A percentile compares a stretch with the other conserved stretches of the same genome.
Conservation (phyloP, 2,329 filamentous ascomycete genomes). For the Fusarium siculi region DNA sequence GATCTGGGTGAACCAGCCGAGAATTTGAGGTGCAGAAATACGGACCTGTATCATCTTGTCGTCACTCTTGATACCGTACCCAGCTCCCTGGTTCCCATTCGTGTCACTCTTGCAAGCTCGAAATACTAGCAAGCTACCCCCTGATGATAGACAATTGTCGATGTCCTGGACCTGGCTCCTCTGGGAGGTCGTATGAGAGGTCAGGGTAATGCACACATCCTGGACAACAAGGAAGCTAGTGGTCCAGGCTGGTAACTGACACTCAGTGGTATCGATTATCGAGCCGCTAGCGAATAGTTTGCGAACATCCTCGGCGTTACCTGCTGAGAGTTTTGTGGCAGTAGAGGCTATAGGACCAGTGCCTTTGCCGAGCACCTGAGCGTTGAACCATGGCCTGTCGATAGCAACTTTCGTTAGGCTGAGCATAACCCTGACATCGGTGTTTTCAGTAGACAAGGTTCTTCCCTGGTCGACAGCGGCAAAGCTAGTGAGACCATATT, state of each 20-base stretch:
- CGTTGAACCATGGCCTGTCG: neutral
- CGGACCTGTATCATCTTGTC: accelerated
- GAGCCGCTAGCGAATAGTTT: neutral
- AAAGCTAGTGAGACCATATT: neutral
- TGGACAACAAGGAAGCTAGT: neutral
- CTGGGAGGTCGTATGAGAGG: neutral
- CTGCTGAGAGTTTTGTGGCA: neutral
- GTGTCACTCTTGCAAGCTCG: neutral
- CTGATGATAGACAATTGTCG: neutral
- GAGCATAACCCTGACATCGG: neutral
- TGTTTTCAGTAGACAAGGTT: neutral
- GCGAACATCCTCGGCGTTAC: neutral
- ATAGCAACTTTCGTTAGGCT: neutral
- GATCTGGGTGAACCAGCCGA: neutral
- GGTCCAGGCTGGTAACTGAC: neutral
- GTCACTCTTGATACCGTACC: neutral
- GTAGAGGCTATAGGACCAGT: neutral
- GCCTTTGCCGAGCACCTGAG: neutral
- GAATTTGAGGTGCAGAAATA: neutral
- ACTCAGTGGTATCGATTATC: neutral
- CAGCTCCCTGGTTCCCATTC: neutral
- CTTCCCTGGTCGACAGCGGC: accelerated
- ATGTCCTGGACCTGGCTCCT: neutral
- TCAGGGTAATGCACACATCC: neutral
- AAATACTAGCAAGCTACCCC: neutral